Evolutionary conservation across 1,284 basidiomycete genomes (phyloP).

Genomic region (Anthracocystis setariae): DNA sequence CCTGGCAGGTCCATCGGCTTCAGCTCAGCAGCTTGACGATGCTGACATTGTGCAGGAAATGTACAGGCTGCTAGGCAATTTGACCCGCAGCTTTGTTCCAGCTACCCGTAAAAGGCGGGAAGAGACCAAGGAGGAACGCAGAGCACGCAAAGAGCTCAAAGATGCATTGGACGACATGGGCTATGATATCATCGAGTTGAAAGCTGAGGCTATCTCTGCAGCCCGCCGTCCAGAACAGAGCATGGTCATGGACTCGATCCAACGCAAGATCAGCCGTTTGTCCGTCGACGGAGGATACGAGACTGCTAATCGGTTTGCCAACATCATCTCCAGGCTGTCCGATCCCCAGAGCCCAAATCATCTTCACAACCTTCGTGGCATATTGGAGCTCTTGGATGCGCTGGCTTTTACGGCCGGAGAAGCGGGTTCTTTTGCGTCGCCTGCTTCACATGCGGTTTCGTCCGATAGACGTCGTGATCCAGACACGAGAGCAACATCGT

Average conservation of each 20-base stretch:
- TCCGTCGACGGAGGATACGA: conserved; percentile 52
- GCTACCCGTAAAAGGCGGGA: conserved; percentile 48
- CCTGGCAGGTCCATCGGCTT: conserved; percentile 9
- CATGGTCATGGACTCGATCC: conserved; percentile 30
- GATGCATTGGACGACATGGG: conserved; percentile 49
- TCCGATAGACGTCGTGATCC: conserved; percentile 25
- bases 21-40: conserved; percentile 25
- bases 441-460: conserved; percentile 19
- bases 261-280: conserved; percentile 34
- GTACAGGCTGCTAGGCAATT: conserved; percentile 45
- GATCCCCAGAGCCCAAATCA: conserved; percentile 20
- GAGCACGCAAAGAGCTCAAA: conserved; percentile 42
- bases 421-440: conserved; percentile 28
- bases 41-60: conserved; percentile 44
- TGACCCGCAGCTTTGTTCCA: conserved; percentile 48
- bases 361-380: conserved; percentile 29
- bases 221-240: conserved; percentile 22
- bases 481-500: conserved; percentile 24
- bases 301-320: conserved; percentile 34
- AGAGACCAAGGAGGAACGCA: conserved; percentile 36
- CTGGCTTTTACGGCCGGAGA: conserved; percentile 38
- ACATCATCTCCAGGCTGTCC: conserved; percentile 27
- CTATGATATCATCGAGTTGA: conserved; percentile 49
- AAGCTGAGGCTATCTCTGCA: conserved; percentile 23
- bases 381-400: conserved; percentile 41